These are phyloP conservation scores for Dioszegia hungarica DNA, from an alignment of 768 basidiomycete genomes.

Conservation along the genomic window DNA sequence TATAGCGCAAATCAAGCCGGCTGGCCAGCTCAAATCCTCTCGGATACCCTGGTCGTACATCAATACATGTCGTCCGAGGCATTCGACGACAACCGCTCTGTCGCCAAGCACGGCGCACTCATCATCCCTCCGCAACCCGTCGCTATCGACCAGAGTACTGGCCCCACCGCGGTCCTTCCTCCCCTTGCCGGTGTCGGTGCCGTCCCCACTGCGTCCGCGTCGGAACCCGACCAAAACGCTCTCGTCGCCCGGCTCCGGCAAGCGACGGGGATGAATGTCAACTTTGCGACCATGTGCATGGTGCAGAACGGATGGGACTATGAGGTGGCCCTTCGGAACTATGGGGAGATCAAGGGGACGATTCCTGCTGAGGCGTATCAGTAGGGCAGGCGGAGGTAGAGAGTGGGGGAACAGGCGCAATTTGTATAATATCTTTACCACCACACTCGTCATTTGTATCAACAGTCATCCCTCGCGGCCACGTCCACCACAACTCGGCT, in stretches of 20 bases:
- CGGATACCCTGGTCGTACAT: conserved; percentile 78
- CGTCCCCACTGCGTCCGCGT: conserved; percentile 51
- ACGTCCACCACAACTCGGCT: too few species aligned
- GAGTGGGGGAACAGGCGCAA: neutral
- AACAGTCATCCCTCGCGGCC: too few species aligned
- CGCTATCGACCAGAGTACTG: neutral
- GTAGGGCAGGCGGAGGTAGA: conserved; percentile 3
- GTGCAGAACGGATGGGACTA: conserved; percentile 79
- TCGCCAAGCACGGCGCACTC: conserved; percentile 38
- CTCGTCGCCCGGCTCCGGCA: conserved; percentile 59
- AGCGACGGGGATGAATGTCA: conserved; percentile 71
- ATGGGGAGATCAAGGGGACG: conserved; percentile 62
- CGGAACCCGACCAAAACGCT: conserved; percentile 35
- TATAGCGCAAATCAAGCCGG: conserved; percentile 69
- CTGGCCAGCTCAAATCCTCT: conserved; percentile 86
- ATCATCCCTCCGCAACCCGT: conserved; percentile 26
- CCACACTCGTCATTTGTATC: too few species aligned
- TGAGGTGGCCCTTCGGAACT: conserved; percentile 73
- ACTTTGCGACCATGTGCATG: conserved; percentile 79
- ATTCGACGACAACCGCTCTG: conserved; percentile 59
- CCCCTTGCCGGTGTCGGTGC: neutral
- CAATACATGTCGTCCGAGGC: conserved; percentile 70
- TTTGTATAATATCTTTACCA: too few species aligned
- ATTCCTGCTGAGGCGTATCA: conserved; percentile 47
- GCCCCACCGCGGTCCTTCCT: neutral